These are phyloP conservation scores for Colletotrichum neosansevieriae DNA, from an alignment of 2,329 filamentous ascomycete species.

Conservation along the genomic window DNA sequence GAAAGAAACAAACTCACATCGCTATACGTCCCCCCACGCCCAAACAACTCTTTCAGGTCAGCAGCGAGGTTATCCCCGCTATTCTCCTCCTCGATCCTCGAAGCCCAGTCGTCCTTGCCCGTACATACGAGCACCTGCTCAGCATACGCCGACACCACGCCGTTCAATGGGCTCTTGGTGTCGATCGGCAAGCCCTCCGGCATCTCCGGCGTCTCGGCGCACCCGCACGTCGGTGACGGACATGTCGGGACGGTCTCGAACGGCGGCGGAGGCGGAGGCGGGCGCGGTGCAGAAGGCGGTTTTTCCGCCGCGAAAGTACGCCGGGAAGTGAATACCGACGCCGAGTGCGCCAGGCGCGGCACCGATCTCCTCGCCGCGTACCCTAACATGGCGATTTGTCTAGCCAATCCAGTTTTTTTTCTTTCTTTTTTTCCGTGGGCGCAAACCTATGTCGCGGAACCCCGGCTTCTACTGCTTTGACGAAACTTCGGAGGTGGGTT, in stretches of 20 bases:
- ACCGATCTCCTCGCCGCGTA: conserved; percentile 14
- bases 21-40: conserved; percentile 72
- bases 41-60: conserved; percentile 78
- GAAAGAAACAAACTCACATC: conserved; percentile 65
- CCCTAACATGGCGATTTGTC: background rate
- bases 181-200: conserved; percentile 81
- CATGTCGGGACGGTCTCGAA: conserved; percentile 68
- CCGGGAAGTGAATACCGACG: background rate
- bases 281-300: conserved; percentile 1
- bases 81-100: conserved; percentile 86
- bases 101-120: conserved; percentile 83
- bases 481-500: too few relatives aligned
- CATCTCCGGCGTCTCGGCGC: conserved; percentile 73
- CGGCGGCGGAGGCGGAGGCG: conserved; percentile 38
- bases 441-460: too few relatives aligned
- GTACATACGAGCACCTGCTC: conserved; percentile 90
- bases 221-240: conserved; percentile 81
- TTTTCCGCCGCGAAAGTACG: background rate
- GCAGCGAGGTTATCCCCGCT: conserved; percentile 74
- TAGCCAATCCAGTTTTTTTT: background rate
- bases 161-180: conserved; percentile 74
- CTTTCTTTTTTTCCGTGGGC: background rate
- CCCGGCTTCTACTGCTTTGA: too few relatives aligned
- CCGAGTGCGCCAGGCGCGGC: conserved; percentile 14
- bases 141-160: conserved; percentile 81